Base-by-base conservation (phyloP, 768 basidiomycete genomes). In the Podaxis sp. region DNA sequence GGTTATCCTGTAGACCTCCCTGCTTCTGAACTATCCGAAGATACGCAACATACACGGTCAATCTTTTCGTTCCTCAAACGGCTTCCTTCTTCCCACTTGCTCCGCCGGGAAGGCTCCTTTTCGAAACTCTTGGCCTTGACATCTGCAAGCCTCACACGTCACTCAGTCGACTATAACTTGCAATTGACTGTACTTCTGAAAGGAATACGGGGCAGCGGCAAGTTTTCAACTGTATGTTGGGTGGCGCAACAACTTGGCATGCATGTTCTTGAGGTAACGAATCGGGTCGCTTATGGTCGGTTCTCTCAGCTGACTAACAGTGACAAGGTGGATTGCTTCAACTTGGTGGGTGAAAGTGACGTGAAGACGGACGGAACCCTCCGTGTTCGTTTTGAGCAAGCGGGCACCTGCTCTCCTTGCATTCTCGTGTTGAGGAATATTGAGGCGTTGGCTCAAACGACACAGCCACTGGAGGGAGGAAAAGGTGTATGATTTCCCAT, bases 171-270 rank as follows among this genome's bases (percentile, higher is more conserved):
- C 57, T 89, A 87, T 61, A 79, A 83, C 52, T 76, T 95, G 2
- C 83, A 85, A 51, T 74, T 94, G 8, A 87, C 90, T 0, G 77
- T 96, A 7, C 76, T 97, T 1, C 70, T 98, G 44, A 89, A 89
- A 65, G 96, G 96, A 0, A 79, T 87, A 0, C 79, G 90, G 59
- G 95, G 96, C 1, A 79, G 81, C 1, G 96, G 97, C 2, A 99
- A 98, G 76, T 85, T 84, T 64, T 88, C 88, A 0, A 75, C 83
- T 4, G 83, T 87, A 0, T 72, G 73, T 5, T 78, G 75, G 73
- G 84, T 88, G 12, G 84, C 89, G 5, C 80, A 81, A 52, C 75
- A 75, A 3, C 74, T 94, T 2, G 94, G 93, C 12, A 80, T 95
- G 62, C 93, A 95, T 72, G 63, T 93, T 0, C 79, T 92, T 12